Base-by-base conservation (phyloP, 1,139 yeast species). In the Geotrichum reessii region DNA sequence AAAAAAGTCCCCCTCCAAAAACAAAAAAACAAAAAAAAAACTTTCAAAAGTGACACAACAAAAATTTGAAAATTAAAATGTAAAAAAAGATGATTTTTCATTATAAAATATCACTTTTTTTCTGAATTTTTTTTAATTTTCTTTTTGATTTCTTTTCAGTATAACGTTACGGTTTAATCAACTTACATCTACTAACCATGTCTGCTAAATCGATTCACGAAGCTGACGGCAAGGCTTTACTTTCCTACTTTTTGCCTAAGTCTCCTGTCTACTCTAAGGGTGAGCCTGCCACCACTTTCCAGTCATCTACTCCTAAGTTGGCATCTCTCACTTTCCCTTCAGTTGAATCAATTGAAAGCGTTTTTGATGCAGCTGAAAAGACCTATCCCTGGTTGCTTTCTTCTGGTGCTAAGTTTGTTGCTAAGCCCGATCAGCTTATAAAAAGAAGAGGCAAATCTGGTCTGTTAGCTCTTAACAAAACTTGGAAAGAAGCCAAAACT, bases 361-460 rank as follows among this genome's bases (percentile, higher is more conserved):
- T 75, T 46, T 68, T 76, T 55, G 67, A 65, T 53, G 63, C 64
- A 56, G 77, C 76, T 54, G 80, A 76, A 65, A 55, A 64, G 58
- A 67, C 71, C 47, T 75, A 72, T 70, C 77, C 80, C 27, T 76
- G 80, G 79, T 66, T 76, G 55, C 66, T 68, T 8, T 65, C 68
- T 54, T 61, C 70, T 27, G 77, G 73, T 28, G 73, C 77, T 48
- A 69, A 69, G 64, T 75, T 76, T 57, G 80, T 76, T 28, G 80
- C 79, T 53, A 76, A 76, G 70, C 80, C 80, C 21, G 80, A 76
- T 63, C 79, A 76, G 67, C 71, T 76, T 61, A 77, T 76, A 69
- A 76, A 76, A 73, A 74, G 80, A 57, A 75, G 80, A 53, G 80
- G 80, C 51, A 76, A 76, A 70, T 68, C 76, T 9, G 80, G 80